Conservation (phyloP, 78 protist genomes). For the Dictyostelium discoideum region dicty_2.7 NC_007090.3:1573501-1574000, state of each 20-base stretch:
- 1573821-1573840: background rate
- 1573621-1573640: background rate
- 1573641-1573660: background rate
- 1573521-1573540: no score
- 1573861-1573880: conserved; percentile 6
- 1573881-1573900: background rate
- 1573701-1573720: background rate
- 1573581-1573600: background rate
- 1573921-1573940: conserved; percentile 5
- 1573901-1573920: background rate
- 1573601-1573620: background rate
- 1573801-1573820: conserved; percentile 1
- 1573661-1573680: background rate
- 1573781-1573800: background rate
- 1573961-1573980: conserved; percentile 3
- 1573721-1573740: background rate
- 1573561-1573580: background rate
- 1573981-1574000: background rate
- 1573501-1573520: background rate
- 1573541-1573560: background rate
- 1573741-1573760: background rate
- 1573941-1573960: background rate
- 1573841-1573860: conserved; percentile 3
- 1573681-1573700: background rate
- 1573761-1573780: background rate